Evolutionary conservation across 805 yeast genomes (phyloP).

Genomic region (Candida yuanshanica): DNA sequence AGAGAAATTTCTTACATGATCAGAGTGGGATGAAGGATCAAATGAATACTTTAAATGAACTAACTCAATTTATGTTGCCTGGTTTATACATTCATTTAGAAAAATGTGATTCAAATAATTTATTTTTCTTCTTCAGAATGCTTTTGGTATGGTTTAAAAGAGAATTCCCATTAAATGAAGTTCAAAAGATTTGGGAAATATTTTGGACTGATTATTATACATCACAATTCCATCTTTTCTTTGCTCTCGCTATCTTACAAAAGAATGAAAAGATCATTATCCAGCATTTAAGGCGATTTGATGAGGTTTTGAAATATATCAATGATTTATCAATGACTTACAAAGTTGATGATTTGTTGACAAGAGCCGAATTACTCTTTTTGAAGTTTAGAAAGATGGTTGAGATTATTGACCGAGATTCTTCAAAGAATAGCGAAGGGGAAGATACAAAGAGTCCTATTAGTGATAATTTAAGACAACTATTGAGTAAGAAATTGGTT

Average conservation of each 20-base stretch:
- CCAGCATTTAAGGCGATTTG: slow-evolving; percentile 70
- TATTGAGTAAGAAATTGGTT: slow-evolving; percentile 57
- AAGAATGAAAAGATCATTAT: slow-evolving; percentile 76
- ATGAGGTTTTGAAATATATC: slow-evolving; percentile 87
- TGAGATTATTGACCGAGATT: slow-evolving; percentile 54
- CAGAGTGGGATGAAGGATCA: slow-evolving; percentile 92
- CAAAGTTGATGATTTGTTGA: slow-evolving; percentile 68
- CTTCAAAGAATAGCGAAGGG: background rate
- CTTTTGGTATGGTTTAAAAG: slow-evolving; percentile 92
- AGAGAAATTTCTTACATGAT: slow-evolving; percentile 84
- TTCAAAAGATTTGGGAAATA: slow-evolving; percentile 83
- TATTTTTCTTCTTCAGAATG: slow-evolving; percentile 95
- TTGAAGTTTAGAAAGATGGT: slow-evolving; percentile 75
- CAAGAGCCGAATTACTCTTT: slow-evolving; percentile 81
- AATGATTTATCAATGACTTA: slow-evolving; percentile 80
- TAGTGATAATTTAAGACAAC: slow-evolving; percentile 47
- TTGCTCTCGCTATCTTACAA: slow-evolving; percentile 85
- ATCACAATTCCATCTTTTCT: slow-evolving; percentile 81
- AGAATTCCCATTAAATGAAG: slow-evolving; percentile 76
- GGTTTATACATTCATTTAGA: slow-evolving; percentile 74
- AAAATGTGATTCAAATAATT: slow-evolving; percentile 81
- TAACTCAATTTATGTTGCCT: slow-evolving; percentile 90
- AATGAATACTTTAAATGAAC: slow-evolving; percentile 73
- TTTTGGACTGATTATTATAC: slow-evolving; percentile 84
- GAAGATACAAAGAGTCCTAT: slow-evolving; percentile 24